Conservation (phyloP, 1,284 basidiomycete genomes). For the Peniophora sp. region DNA sequence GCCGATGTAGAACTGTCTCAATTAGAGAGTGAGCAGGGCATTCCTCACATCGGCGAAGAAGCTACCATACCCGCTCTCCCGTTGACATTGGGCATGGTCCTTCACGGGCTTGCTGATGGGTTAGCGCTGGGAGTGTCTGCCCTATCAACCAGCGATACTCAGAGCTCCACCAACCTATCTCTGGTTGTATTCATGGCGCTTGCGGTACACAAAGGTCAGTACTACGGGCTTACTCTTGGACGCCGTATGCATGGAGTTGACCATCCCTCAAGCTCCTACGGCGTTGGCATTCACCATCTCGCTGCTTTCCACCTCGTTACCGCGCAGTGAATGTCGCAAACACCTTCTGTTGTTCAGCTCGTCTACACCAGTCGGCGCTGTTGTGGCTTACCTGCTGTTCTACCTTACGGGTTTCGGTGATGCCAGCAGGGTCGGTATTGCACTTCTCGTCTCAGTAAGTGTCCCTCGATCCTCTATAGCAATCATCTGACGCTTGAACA, state of each 20-base stretch:
- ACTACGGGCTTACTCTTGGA: too few species aligned
- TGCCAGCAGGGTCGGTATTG: slow-evolving; percentile 29
- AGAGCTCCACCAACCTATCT: slow-evolving; percentile 42
- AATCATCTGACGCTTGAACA: slow-evolving; percentile 23
- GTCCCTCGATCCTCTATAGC: slow-evolving; percentile 2
- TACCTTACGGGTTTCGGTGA: slow-evolving; percentile 42
- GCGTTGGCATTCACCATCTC: slow-evolving; percentile 79
- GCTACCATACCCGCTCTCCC: slow-evolving; percentile 40
- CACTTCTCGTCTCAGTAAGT: slow-evolving; percentile 73
- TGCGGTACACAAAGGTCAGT: slow-evolving; percentile 79
- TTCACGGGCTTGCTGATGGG: slow-evolving; percentile 87
- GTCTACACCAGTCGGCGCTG: slow-evolving; percentile 72
- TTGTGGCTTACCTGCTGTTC: slow-evolving; percentile 62
- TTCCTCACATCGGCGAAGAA: slow-evolving; percentile 7
- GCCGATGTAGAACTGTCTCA: slow-evolving; percentile 48
- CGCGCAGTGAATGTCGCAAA: slow-evolving; percentile 60
- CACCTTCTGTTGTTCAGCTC: slow-evolving; percentile 73
- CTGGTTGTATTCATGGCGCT: slow-evolving; percentile 84
- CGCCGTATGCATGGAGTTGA: too few species aligned
- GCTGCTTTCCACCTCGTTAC: slow-evolving; percentile 66
- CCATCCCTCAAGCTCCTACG: slow-evolving; percentile 62
- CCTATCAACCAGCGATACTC: slow-evolving; percentile 22
- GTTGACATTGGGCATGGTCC: slow-evolving; percentile 75
- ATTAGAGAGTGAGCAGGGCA: slow-evolving; percentile 30
- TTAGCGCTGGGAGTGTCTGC: slow-evolving; percentile 80